Base-by-base conservation (phyloP, 139 green algal genomes). In the Chlamydomonas sphaeroides region DNA sequence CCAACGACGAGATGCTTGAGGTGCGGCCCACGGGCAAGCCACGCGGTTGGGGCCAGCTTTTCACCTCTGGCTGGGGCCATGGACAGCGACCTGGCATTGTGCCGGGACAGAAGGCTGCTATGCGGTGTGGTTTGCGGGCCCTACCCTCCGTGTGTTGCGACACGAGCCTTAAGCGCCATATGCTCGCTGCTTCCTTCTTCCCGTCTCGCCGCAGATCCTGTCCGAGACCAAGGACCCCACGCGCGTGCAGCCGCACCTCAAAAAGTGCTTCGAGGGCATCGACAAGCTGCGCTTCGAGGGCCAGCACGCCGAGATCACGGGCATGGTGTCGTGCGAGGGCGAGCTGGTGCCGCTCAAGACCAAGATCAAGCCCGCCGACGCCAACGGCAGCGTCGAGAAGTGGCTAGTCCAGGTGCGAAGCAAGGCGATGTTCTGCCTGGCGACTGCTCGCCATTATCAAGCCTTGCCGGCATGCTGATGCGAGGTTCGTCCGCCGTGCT, bases 241-340 rank as follows among this genome's bases (percentile, higher is more conserved):
- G 23, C 79, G 91, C 1, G 92, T 96, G 71, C 85, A 96, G 89
- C 93, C 93, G 33, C 92, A 95, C 86, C 79, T 96, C 21, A 95
- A 94, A 75, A 96, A 96, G 87, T 96, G 93, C 91, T 96, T 96
- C 65, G 93, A 96, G 79, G 93, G 90, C 87, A 91, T 94, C 30
- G 89, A 92, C 76, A 91, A 86, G 63, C 89, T 92, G 45, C 77
- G 84, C 35, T 78, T 85, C 23, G 79, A 79, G 56, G 70, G 70
- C 32, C 25, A 8, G 18, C 41, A 36, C 15, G 51, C 68, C 56
- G 65, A 84, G 56, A 86, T 79, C 62, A 79, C 80, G 7, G 91
- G 85, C 68, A 96, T 96, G 92, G 78, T 92, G 32, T 91, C 83
- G 33, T 84, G 85, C 18, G 93, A 96, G 84, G 88, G 89, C 23